phyloP scores from a whole-genome alignment of 768 basidiomycete species.

The Tephrocybe rancida region DNA sequence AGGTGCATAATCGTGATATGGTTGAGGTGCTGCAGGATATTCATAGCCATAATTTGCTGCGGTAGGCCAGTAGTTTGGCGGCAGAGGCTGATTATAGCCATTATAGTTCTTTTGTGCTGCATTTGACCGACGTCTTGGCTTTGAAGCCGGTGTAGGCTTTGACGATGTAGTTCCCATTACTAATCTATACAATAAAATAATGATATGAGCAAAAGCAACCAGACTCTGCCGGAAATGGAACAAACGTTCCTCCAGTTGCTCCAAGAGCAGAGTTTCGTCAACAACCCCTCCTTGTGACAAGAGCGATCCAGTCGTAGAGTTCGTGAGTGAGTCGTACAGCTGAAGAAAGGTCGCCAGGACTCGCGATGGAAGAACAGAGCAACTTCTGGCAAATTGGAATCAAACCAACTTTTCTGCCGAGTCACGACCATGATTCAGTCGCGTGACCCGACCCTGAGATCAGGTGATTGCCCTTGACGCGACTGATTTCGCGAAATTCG shows the following conservation, averaged over 20 bases:
- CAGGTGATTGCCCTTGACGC: background rate
- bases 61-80: slow-evolving; percentile 6
- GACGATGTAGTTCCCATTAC: slow-evolving; percentile 10
- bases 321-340: background rate
- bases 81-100: background rate
- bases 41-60: slow-evolving; percentile 3
- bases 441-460: background rate
- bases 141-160: background rate
- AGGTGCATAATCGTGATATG: background rate
- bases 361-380: background rate
- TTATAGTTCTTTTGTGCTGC: slow-evolving; percentile 1
- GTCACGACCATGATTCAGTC: slow-evolving; percentile 9
- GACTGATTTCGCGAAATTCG: background rate
- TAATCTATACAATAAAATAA: background rate
- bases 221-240: background rate
- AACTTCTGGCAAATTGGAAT: background rate
- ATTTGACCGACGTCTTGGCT: slow-evolving; percentile 1
- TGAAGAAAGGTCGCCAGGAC: background rate
- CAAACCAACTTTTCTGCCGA: background rate
- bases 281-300: background rate
- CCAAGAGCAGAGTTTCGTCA: background rate
- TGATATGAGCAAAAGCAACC: no score
- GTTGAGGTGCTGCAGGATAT: background rate
- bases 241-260: no score
- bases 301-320: background rate